Percentiles rank a stretch among this genome's conserved stretches.
Conservation (phyloP, 2,329 filamentous ascomycete species). For the Hypomyces perniciosus region DNA sequence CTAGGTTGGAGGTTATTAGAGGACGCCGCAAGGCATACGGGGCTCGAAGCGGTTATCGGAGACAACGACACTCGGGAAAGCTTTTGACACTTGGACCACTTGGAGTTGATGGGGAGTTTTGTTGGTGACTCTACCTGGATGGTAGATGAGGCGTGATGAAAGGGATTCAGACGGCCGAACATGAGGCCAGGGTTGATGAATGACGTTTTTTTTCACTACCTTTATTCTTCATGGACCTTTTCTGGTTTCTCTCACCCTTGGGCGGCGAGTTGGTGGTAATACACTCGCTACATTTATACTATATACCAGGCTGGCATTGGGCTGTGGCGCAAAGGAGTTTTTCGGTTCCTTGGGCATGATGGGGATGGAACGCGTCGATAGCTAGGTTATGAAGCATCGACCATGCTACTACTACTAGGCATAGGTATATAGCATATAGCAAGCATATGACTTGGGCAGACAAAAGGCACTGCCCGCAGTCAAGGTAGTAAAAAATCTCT, state of each 20-base stretch:
- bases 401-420: not conserved
- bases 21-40: slow-evolving; percentile 35
- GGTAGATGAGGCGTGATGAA: not conserved
- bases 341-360: not conserved
- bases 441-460: not conserved
- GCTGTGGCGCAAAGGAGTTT: slow-evolving; percentile 9
- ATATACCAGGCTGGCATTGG: slow-evolving; percentile 17
- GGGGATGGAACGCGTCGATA: not conserved
- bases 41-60: slow-evolving; percentile 8
- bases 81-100: slow-evolving; percentile 17
- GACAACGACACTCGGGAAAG: slow-evolving; percentile 26
- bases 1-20: slow-evolving; percentile 31
- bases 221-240: not conserved
- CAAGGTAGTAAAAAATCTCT: not conserved
- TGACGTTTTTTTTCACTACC: slow-evolving; percentile 1
- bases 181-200: slow-evolving; percentile 3
- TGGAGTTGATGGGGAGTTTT: not conserved
- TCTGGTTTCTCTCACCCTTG: not conserved
- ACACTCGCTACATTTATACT: slow-evolving; percentile 10
- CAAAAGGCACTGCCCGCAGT: not conserved
- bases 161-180: not conserved
- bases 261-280: slow-evolving; percentile 1
- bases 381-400: not conserved
- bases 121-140: slow-evolving; percentile 8
- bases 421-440: not conserved